phyloP scores from a whole-genome alignment of 352 stramenopile species.

The Halophytophthora polymorphica region DNA sequence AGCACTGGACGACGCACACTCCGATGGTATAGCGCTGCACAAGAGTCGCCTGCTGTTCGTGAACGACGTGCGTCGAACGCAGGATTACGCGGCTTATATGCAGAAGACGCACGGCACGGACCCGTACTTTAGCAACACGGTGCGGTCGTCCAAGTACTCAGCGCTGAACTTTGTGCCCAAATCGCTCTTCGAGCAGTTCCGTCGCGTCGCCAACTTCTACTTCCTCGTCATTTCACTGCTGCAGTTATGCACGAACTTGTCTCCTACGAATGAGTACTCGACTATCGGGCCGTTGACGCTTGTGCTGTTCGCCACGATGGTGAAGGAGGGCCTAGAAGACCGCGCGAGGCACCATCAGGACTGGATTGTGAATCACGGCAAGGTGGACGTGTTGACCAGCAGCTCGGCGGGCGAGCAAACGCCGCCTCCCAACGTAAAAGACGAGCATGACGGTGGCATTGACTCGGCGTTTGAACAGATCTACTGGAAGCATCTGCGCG shows the following conservation, averaged over 20 bases:
- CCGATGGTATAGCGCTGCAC: slow-evolving; percentile 11
- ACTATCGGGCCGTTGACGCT: slow-evolving; percentile 78
- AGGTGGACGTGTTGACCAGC: slow-evolving; percentile 32
- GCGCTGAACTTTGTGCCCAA: slow-evolving; percentile 93
- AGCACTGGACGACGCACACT: neutral
- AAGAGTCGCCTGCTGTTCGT: slow-evolving; percentile 73
- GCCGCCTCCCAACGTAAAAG: slow-evolving; percentile 1
- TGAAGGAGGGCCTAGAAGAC: slow-evolving; percentile 86
- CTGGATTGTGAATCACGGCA: slow-evolving; percentile 64
- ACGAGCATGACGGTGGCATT: slow-evolving; percentile 5
- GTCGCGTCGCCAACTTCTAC: slow-evolving; percentile 95
- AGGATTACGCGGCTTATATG: slow-evolving; percentile 55
- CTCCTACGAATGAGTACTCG: slow-evolving; percentile 86
- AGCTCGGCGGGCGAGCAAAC: slow-evolving; percentile 2
- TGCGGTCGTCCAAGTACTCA: slow-evolving; percentile 94
- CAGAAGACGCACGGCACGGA: slow-evolving; percentile 36
- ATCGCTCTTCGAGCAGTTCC: slow-evolving; percentile 95
- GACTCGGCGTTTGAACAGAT: slow-evolving; percentile 54
- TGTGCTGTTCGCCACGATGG: slow-evolving; percentile 78
- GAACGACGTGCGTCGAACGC: slow-evolving; percentile 62
- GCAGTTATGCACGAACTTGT: slow-evolving; percentile 89
- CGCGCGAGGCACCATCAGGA: slow-evolving; percentile 70
- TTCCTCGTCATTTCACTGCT: slow-evolving; percentile 95
- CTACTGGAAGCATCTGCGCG: slow-evolving; percentile 80
- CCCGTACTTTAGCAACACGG: slow-evolving; percentile 49